phyloP scores from a whole-genome alignment of 1,284 basidiomycete genomes.

The Fomitopsis schrenkii region DNA sequence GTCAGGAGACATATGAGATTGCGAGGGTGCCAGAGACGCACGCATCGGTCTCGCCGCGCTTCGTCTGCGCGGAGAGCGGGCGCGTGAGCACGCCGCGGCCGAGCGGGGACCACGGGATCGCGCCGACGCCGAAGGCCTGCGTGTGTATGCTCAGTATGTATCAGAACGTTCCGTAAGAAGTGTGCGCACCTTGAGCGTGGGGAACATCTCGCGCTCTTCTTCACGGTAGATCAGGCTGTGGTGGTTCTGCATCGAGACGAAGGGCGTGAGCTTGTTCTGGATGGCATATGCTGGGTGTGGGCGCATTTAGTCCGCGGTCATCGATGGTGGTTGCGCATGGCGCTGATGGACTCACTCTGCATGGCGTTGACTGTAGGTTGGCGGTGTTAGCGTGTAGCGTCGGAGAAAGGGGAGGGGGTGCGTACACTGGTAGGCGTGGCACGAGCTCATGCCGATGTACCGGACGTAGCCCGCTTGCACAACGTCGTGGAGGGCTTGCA shows the following conservation, averaged over 20 bases:
- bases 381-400: background rate
- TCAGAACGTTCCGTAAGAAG: too few species aligned
- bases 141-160: background rate
- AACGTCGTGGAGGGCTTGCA: slow-evolving; percentile 70
- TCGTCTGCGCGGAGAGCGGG: slow-evolving; percentile 23
- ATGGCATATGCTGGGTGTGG: slow-evolving; percentile 26
- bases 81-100: slow-evolving; percentile 34
- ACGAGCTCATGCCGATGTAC: slow-evolving; percentile 62
- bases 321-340: background rate
- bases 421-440: slow-evolving; percentile 28
- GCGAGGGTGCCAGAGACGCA: background rate
- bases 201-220: slow-evolving; percentile 50
- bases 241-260: slow-evolving; percentile 53
- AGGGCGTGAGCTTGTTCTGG: slow-evolving; percentile 39
- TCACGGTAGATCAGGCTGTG: slow-evolving; percentile 42
- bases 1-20: too few species aligned
- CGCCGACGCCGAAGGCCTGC: slow-evolving; percentile 32
- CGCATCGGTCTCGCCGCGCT: slow-evolving; percentile 21
- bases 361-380: slow-evolving; percentile 37
- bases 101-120: slow-evolving; percentile 41
- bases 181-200: slow-evolving; percentile 25
- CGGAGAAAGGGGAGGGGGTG: too few species aligned
- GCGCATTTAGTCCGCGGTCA: background rate
- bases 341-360: slow-evolving; percentile 32
- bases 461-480: slow-evolving; percentile 62